Evolutionary conservation across 1,284 basidiomycete genomes (phyloP).

Genomic region (Tetrapyrgos nigripes): DNA sequence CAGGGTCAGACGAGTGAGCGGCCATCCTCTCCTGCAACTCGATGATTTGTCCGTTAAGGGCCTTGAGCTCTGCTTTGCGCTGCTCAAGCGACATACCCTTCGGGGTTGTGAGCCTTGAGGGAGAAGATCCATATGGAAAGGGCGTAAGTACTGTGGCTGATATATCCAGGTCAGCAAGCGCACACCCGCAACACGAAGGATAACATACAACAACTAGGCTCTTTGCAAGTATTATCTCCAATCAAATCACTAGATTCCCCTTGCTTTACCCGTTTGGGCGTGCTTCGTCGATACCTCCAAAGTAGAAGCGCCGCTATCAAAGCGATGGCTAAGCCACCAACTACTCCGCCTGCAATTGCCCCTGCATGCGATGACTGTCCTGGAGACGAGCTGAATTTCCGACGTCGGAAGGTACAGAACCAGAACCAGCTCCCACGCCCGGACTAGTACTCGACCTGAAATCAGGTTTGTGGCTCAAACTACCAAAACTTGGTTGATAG

Average conservation of each 20-base stretch:
- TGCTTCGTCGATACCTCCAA: constrained; percentile 41
- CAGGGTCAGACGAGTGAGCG: not conserved
- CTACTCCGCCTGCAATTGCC: constrained; percentile 50
- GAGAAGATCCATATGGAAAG: too few species aligned
- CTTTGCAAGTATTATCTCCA: too few species aligned
- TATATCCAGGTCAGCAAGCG: too few species aligned
- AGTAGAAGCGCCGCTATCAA: constrained; percentile 40
- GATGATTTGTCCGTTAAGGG: not conserved
- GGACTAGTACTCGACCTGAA: not conserved
- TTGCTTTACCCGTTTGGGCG: too few species aligned
- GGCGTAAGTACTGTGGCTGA: too few species aligned
- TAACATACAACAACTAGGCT: too few species aligned
- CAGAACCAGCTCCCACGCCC: too few species aligned
- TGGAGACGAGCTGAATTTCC: too few species aligned
- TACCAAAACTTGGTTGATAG: not conserved
- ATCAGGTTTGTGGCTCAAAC: constrained; percentile 2
- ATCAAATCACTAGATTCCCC: constrained; percentile 24
- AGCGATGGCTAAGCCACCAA: constrained; percentile 42
- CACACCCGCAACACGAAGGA: too few species aligned
- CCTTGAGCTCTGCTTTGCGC: not conserved
- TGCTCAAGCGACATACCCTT: not conserved
- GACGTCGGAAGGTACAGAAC: too few species aligned
- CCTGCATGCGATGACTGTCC: constrained; percentile 37
- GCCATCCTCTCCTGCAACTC: not conserved
- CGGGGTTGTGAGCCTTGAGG: too few species aligned